Evolutionary conservation across 2,329 filamentous ascomycete species (phyloP), one percentile per base, ranked within the genome.

Genomic region (Ophiostoma himal-ulmi): DNA sequence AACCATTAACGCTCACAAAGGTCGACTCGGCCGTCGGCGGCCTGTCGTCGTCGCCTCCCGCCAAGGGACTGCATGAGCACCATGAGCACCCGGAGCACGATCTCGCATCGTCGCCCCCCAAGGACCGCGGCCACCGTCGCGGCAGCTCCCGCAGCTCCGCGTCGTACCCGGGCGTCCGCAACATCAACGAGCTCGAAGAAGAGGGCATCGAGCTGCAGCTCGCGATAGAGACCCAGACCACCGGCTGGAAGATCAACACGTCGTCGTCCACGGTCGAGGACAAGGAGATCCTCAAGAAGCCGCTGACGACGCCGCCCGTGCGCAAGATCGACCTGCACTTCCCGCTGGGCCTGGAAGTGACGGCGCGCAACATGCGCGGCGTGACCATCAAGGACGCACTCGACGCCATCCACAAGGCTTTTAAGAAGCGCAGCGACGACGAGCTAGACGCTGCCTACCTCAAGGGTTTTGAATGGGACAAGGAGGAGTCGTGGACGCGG

Each of bases 311-410:
- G 72, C 94, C 94, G 67, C 89, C 91, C 44, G 88, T 98, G 80
- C 96, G 95, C 86, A 94, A 92, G 84, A 94, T 98, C 81, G 93
- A 97, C 81, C 85, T 98, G 66, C 89, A 93, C 81, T 97, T 96
- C 85, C 92, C 92, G 20, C 84, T 96, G 69, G 94, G 94, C 68
- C 86, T 95, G 70, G 89, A 94, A 78, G 91, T 97, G 75, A 92
- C 91, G 41, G 94, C 93, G 78, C 88, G 94, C 77, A 98, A 97
- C 82, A 83, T 94, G 76, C 94, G 94, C 81, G 94, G 94, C 70
- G 93, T 98, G 75, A 98, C 94, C 71, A 94, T 98, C 85, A 97
- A 97, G 85, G 94, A 98, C 81, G 93, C 93, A 71, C 79, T 97
- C 80, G 94, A 97, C 80, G 94, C 93, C 77, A 97, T 98, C 82